A percentile compares a stretch with the other conserved stretches of the same genome.
Evolutionary conservation across 345 rosid genomes (phyloP).

Genomic region (Sapria himalayana): DNA sequence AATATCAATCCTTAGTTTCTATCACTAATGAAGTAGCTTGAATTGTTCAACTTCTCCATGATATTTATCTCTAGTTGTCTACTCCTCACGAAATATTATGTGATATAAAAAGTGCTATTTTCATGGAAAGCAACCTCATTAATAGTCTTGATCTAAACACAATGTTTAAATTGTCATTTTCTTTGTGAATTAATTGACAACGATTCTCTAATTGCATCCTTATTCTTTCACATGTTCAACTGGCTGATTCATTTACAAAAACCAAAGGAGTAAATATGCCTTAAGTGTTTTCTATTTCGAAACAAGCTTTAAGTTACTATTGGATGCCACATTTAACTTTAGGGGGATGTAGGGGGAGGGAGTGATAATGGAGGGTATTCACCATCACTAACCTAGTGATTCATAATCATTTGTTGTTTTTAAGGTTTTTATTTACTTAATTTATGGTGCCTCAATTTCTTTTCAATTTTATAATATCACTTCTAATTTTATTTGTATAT

Average conservation of each 20-base stretch:
- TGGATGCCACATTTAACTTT: neutral
- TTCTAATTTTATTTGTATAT: too few relatives aligned
- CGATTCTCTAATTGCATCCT: neutral
- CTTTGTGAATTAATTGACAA: neutral
- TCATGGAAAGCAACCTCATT: neutral
- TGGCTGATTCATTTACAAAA: neutral
- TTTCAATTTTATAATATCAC: too few relatives aligned
- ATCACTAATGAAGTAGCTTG: neutral
- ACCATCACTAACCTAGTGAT: too few relatives aligned
- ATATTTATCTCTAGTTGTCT: neutral
- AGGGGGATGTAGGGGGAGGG: too few relatives aligned
- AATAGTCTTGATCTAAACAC: neutral
- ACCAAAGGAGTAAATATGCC: neutral
- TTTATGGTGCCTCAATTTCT: too few relatives aligned
- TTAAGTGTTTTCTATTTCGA: neutral
- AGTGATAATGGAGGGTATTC: neutral
- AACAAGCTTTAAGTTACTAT: neutral
- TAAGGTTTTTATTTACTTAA: too few relatives aligned
- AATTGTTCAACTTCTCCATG: neutral
- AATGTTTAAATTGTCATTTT: neutral
- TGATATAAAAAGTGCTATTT: too few relatives aligned
- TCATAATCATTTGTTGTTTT: too few relatives aligned
- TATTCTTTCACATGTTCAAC: constrained; percentile 2
- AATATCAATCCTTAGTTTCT: neutral
- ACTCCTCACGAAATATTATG: neutral